Conservation (phyloP, 768 basidiomycete species). For the Hypholoma sublateritium region DNA sequence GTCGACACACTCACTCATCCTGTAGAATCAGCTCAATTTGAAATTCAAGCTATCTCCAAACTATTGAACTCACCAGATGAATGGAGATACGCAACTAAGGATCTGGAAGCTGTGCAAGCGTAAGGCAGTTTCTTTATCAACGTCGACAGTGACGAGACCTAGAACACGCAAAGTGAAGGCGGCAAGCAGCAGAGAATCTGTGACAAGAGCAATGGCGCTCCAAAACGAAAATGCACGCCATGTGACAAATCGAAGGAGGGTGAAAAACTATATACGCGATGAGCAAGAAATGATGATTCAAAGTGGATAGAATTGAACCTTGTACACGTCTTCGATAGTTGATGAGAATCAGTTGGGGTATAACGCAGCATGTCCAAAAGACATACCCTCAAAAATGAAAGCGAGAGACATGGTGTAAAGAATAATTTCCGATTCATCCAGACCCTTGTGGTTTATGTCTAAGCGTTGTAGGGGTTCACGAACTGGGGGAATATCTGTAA, state of each 20-base stretch:
- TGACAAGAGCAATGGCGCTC: conserved; percentile 68
- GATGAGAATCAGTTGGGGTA: neutral
- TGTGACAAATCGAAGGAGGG: conserved; percentile 72
- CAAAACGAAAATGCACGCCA: conserved; percentile 84
- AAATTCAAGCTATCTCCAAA: neutral
- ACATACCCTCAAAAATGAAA: conserved; percentile 77
- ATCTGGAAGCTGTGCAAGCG: conserved; percentile 82
- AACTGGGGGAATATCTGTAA: conserved; percentile 39
- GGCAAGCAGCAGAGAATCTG: conserved; percentile 67
- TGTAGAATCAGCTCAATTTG: conserved; percentile 23
- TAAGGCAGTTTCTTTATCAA: conserved; percentile 34
- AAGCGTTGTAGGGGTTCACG: conserved; percentile 75
- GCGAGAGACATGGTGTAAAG: conserved; percentile 80
- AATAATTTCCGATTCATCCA: conserved; percentile 80
- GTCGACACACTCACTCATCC: conserved; percentile 70
- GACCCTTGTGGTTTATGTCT: conserved; percentile 46
- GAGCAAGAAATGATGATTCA: neutral
- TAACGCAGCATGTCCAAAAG: neutral
- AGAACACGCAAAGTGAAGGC: conserved; percentile 75
- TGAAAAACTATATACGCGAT: conserved; percentile 52
- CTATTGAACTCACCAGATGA: conserved; percentile 69
- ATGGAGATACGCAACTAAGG: conserved; percentile 82
- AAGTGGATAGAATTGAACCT: conserved; percentile 32
- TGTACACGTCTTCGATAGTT: conserved; percentile 46
- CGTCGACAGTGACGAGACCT: conserved; percentile 42